Evolutionary conservation across 768 basidiomycete genomes (phyloP).

Genomic region (Galerina marginata): DNA sequence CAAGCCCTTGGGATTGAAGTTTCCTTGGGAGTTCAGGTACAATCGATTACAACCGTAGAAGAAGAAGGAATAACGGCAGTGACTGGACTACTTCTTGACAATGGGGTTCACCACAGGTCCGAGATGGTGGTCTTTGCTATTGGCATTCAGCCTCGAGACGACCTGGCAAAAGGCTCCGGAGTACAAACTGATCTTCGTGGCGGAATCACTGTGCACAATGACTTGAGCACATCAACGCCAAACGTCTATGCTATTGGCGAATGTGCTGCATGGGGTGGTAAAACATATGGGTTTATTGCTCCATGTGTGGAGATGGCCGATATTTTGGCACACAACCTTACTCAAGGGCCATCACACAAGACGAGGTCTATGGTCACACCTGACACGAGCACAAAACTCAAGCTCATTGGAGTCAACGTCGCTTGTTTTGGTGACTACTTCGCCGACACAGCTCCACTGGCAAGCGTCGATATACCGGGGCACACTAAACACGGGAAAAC

Average conservation of each 20-base stretch:
- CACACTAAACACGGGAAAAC: slow-evolving; percentile 16
- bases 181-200: slow-evolving; percentile 54
- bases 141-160: slow-evolving; percentile 74
- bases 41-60: slow-evolving; percentile 28
- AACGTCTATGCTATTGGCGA: slow-evolving; percentile 79
- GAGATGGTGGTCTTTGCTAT: slow-evolving; percentile 71
- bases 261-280: slow-evolving; percentile 70
- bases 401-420: slow-evolving; percentile 49
- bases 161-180: slow-evolving; percentile 59
- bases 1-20: slow-evolving; percentile 61
- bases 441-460: slow-evolving; percentile 50
- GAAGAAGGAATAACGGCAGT: slow-evolving; percentile 34
- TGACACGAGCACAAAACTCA: slow-evolving; percentile 72
- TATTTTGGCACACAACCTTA: slow-evolving; percentile 75
- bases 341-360: slow-evolving; percentile 47
- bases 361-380: slow-evolving; percentile 55
- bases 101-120: slow-evolving; percentile 50
- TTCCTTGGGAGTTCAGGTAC: slow-evolving; percentile 45
- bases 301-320: slow-evolving; percentile 84
- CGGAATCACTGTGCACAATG: slow-evolving; percentile 64
- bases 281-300: slow-evolving; percentile 76
- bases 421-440: slow-evolving; percentile 80
- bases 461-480: slow-evolving; percentile 22
- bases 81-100: slow-evolving; percentile 53
- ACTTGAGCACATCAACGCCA: slow-evolving; percentile 57